Evolutionary conservation across 1,284 basidiomycete species (phyloP).

Genomic region (Anthracocystis panici-leucophaei): DNA sequence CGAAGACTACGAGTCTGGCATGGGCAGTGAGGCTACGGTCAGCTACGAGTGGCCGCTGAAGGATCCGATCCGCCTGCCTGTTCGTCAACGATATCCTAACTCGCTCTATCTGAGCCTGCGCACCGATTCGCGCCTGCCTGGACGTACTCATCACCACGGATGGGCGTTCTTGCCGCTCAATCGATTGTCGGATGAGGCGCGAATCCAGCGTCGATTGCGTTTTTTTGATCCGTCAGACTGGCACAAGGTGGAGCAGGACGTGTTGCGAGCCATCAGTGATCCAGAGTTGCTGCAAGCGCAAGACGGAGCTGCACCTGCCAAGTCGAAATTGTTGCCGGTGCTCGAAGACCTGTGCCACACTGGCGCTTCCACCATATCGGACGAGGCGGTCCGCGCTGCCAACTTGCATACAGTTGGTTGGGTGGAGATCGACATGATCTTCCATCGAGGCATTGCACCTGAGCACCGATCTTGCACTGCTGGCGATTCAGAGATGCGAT

Average conservation of each 20-base stretch:
- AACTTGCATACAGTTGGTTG: constrained; percentile 48
- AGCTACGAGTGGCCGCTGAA: constrained; percentile 51
- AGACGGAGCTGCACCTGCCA: not conserved
- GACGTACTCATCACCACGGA: constrained; percentile 50
- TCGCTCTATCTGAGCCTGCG: constrained; percentile 53
- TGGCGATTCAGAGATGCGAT: constrained; percentile 61
- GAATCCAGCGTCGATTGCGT: constrained; percentile 34
- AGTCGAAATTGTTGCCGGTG: constrained; percentile 38
- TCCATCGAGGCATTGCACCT: constrained; percentile 53
- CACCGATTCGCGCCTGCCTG: constrained; percentile 56
- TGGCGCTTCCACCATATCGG: constrained; percentile 23
- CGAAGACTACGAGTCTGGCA: constrained; percentile 41
- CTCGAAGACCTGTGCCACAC: constrained; percentile 53
- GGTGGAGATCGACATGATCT: constrained; percentile 59
- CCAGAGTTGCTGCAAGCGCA: constrained; percentile 32
- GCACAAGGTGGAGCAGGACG: constrained; percentile 57
- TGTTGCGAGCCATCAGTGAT: constrained; percentile 45
- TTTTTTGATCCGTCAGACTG: constrained; percentile 51
- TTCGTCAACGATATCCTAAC: constrained; percentile 50
- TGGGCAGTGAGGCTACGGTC: constrained; percentile 37
- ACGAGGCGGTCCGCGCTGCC: constrained; percentile 25
- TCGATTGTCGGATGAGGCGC: constrained; percentile 51
- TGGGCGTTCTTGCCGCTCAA: constrained; percentile 55
- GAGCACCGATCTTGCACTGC: constrained; percentile 53
- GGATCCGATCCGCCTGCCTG: constrained; percentile 42